Evolutionary conservation across 2,329 filamentous ascomycete genomes (phyloP).

Genomic region (Arachnopeziza araneosa): DNA sequence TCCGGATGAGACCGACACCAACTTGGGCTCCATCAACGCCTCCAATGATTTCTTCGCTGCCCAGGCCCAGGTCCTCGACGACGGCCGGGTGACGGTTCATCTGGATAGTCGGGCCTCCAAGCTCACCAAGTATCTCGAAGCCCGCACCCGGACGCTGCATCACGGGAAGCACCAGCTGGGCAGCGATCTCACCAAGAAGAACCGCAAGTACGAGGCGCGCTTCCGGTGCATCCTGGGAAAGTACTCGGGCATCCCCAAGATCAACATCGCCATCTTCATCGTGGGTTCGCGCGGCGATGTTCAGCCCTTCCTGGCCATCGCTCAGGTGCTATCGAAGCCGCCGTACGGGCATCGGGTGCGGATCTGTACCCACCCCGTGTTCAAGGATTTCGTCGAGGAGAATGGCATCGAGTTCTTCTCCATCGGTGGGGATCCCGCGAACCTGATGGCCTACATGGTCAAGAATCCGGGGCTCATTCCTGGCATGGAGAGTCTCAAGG

Average conservation of each 20-base stretch:
- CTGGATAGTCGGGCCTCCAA: conserved; percentile 10
- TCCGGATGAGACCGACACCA: background rate
- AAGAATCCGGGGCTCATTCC: conserved; percentile 82
- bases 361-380: conserved; percentile 71
- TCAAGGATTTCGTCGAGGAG: conserved; percentile 67
- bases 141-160: background rate
- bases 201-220: conserved; percentile 11
- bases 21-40: conserved; percentile 9
- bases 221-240: conserved; percentile 9
- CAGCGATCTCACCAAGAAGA: conserved; percentile 16
- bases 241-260: conserved; percentile 13
- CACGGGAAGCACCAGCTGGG: conserved; percentile 3
- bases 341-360: conserved; percentile 67
- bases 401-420: conserved; percentile 72
- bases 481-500: conserved; percentile 66
- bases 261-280: conserved; percentile 80
- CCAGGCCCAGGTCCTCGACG: conserved; percentile 11
- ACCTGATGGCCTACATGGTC: conserved; percentile 62
- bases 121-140: conserved; percentile 14
- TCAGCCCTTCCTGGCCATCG: conserved; percentile 72
- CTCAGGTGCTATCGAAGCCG: conserved; percentile 59
- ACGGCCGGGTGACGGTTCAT: conserved; percentile 21
- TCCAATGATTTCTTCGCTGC: conserved; percentile 14
- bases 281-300: conserved; percentile 75
- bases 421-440: conserved; percentile 67